phyloP scores from a whole-genome alignment of 345 rosid species.

The Linum trigynum region DNA sequence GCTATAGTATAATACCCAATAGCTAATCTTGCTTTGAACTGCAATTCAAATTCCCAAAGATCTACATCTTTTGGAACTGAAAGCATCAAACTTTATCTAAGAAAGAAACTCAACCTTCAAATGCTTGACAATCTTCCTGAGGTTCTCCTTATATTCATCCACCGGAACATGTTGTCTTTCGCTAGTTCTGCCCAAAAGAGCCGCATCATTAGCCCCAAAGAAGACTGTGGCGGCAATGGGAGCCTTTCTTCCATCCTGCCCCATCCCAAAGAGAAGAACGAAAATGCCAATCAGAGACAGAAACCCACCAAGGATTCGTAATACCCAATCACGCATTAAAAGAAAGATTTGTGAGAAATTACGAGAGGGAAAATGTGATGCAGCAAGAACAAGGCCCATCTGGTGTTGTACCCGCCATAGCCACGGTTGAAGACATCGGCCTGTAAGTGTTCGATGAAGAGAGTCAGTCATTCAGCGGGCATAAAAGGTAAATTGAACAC shows the following conservation, averaged over 20 bases:
- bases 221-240: constrained; percentile 74
- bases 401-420: constrained; percentile 83
- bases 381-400: constrained; percentile 88
- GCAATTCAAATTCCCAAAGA: no score
- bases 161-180: constrained; percentile 78
- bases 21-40: no score
- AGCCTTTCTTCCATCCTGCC: constrained; percentile 39
- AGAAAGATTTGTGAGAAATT: background rate
- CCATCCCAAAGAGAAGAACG: constrained; percentile 6
- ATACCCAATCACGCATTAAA: background rate
- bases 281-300: background rate
- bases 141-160: constrained; percentile 63
- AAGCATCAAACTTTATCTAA: background rate
- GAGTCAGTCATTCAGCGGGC: no score
- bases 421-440: constrained; percentile 87
- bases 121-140: constrained; percentile 59
- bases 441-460: constrained; percentile 15
- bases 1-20: no score
- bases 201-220: constrained; percentile 96
- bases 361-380: constrained; percentile 66
- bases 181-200: constrained; percentile 54
- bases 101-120: constrained; percentile 45
- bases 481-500: background rate
- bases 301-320: constrained; percentile 7
- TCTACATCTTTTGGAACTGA: background rate